A percentile compares a stretch with the other conserved stretches of the same genome.
Evolutionary conservation across 2,329 filamentous ascomycete genomes (phyloP).

Genomic region (Pleoardoris graminearum): DNA sequence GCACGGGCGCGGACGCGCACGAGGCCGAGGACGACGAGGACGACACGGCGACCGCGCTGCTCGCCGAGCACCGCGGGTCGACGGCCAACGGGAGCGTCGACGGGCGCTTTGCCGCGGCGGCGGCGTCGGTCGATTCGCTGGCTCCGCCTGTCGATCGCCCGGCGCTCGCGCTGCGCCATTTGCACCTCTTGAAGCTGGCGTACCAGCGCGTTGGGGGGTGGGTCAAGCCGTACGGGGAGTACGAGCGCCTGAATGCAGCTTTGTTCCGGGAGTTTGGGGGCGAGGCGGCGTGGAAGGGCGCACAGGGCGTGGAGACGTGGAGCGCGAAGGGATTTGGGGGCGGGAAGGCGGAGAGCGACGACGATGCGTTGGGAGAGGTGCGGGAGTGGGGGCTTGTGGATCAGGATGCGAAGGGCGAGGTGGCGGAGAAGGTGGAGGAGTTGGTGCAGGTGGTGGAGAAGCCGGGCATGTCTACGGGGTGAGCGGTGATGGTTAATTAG

Average conservation of each 20-base stretch:
- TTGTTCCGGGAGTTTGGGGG: constrained; percentile 47
- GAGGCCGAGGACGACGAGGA: constrained; percentile 45
- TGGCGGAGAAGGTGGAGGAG: too few relatives aligned
- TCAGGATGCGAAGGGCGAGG: not conserved
- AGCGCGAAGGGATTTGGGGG: constrained; percentile 49
- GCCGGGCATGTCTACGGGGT: too few relatives aligned
- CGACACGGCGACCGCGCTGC: constrained; percentile 43
- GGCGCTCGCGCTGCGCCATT: constrained; percentile 37
- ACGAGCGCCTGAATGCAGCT: constrained; percentile 52
- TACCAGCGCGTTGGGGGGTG: constrained; percentile 50
- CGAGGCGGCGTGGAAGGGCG: constrained; percentile 44
- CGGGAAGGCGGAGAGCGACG: constrained; percentile 52
- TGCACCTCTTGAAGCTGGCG: constrained; percentile 44
- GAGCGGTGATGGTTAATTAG: too few relatives aligned
- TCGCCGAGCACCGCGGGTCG: constrained; percentile 42
- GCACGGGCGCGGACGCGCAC: constrained; percentile 31
- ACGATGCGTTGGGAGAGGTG: constrained; percentile 39
- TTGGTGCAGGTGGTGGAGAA: too few relatives aligned
- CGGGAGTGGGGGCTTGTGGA: constrained; percentile 38
- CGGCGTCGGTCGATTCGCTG: constrained; percentile 24
- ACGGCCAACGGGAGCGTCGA: constrained; percentile 29
- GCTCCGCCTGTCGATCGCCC: constrained; percentile 29
- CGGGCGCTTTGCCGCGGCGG: constrained; percentile 27
- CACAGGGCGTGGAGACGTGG: constrained; percentile 55
- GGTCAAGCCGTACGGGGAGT: constrained; percentile 55